Evolutionary conservation across 768 basidiomycete genomes (phyloP).

Genomic region (Leccinum disarticulatum): DNA sequence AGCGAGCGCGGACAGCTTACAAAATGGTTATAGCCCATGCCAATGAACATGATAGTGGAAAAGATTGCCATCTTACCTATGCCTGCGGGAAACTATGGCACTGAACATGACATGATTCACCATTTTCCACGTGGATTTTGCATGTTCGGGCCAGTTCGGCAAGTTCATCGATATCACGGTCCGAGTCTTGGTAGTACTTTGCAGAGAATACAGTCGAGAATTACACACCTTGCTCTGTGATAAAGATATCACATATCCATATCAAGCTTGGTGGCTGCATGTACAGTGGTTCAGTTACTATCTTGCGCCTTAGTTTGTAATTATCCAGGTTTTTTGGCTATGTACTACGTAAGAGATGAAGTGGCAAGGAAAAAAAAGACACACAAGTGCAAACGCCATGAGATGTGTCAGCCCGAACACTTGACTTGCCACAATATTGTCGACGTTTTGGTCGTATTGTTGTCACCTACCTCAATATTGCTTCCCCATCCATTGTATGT

Average conservation of each 20-base stretch:
- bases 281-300: slow-evolving; percentile 16
- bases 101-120: slow-evolving; percentile 3
- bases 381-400: neutral
- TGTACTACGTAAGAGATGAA: neutral
- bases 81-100: no score
- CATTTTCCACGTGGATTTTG: slow-evolving; percentile 15
- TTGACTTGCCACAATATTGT: slow-evolving; percentile 18
- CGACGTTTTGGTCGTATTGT: neutral
- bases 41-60: slow-evolving; percentile 11
- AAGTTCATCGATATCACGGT: slow-evolving; percentile 22
- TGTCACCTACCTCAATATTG: neutral
- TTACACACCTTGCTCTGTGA: slow-evolving; percentile 29
- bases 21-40: neutral
- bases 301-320: neutral
- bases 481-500: neutral
- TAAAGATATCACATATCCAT: slow-evolving; percentile 25
- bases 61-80: neutral
- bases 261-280: no score
- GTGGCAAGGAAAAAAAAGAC: neutral
- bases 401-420: slow-evolving; percentile 1
- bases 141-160: no score
- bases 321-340: slow-evolving; percentile 12
- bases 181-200: slow-evolving; percentile 9
- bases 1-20: slow-evolving; percentile 5
- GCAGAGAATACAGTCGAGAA: slow-evolving; percentile 23